Evolutionary conservation across 1,139 yeast species (phyloP), one percentile per base, ranked within the genome.

Genomic region (Hemisphaericaspora xylofermentans): DNA sequence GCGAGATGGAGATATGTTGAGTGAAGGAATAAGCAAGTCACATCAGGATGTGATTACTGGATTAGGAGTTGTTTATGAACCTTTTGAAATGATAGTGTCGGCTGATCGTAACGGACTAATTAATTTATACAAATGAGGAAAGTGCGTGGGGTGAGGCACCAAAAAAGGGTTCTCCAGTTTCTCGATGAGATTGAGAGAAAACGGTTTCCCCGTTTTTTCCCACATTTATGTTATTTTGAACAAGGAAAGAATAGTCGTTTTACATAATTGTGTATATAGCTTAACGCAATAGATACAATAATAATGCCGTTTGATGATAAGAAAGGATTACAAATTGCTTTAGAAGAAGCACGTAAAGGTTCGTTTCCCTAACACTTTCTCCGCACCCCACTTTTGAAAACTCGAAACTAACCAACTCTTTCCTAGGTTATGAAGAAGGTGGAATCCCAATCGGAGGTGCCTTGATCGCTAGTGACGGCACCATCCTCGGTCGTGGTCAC

Each of bases 381-480:
- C 31, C 17, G 12, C 35, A 7, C 22, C 14, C 36, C 33, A 30
- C 8, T 17, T 15, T 7, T 2, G 8, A 30, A 9, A 24, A 26
- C 41, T 34, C n/a, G n/a, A n/a, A 39, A 34, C 42, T 29, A 50
- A 54, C 44, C 41, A 25, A 15, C 8, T 9, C 15, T 12, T 9
- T 10, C 34, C 17, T 37, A 76, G 83, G 91, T 35, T 76, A 71
- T 53, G 68, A 66, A 6, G 95, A 88, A 63, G 95, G 95, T n/a
- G 97, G 97, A 36, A 83, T 89, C 27, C 97, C 97, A 8, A 88
- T 88, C 45, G 84, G 96, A 57, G 82, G 96, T 46, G 76, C 93
- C 55, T 59, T 86, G 46, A 74, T 91, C 36, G 73, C 78, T 44
- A 81, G 78, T 51, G 91, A 86, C 46, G 98, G 98, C 14, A 76